Evolutionary conservation across 2,329 filamentous ascomycete species (phyloP), one percentile per base, ranked within the genome.

Genomic region (Graphilbum ipis-grandicollis): DNA sequence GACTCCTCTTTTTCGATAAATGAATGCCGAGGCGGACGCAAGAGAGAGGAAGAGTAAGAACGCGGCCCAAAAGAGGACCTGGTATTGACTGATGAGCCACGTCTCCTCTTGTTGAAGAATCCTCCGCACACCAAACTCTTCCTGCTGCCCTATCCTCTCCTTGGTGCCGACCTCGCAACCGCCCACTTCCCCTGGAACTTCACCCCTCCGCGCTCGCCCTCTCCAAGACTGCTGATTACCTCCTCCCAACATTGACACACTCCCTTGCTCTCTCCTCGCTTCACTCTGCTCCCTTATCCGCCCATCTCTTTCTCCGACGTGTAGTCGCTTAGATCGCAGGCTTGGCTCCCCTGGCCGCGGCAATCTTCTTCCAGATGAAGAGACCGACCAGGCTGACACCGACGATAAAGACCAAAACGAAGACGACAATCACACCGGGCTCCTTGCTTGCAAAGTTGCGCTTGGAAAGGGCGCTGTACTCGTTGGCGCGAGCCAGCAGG

Each of bases 351-450:
- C 46, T 51, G 45, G 52, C 51, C 23, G 48, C 50, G 12, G 45
- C 38, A 19, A 55, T 17, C 50, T 46, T 50, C 48, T 53, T 55
- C 48, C 42, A 34, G 42, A 67, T 47, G 49, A 66, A 63, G 30
- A 76, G 57, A 35, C 49, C 46, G 38, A 64, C 43, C 34, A 77
- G 50, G 19, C 69, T 62, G 41, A 64, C 39, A 29, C 42, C 60
- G 44, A 77, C 65, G 41, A 71, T 47, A 48, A 68, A 68, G 52
- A 75, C 59, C 46, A 77, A 70, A 53, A 57, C 62, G 54, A 77
- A 72, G 39, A 77, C 72, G 44, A 75, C 57, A 35, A 77, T 60
- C 43, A 75, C 69, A 52, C 72, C 72, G 32, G 66, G 61, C 48
- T 77, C 66, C 23, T 54, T 48, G 42, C 54, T 46, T 19, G 71